Percentiles rank a stretch among this genome's conserved stretches.
phyloP scores from a whole-genome alignment of 1,284 basidiomycete species.

The Inonotus obliquus region DNA sequence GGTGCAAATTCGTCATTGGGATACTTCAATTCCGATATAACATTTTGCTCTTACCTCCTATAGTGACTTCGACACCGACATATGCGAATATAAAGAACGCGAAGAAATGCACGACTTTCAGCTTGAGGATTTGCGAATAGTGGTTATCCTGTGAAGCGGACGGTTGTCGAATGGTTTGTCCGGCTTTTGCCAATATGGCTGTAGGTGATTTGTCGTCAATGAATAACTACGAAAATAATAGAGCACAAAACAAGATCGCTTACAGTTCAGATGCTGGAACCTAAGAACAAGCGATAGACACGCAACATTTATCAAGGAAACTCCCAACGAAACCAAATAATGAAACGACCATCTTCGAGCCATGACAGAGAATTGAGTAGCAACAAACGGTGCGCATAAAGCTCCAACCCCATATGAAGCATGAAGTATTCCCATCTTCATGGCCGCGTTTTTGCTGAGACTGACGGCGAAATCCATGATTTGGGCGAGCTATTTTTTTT shows the following conservation, averaged over 20 bases:
- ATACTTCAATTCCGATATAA: background rate
- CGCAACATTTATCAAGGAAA: conserved; percentile 44
- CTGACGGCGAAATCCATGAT: conserved; percentile 51
- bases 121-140: conserved; percentile 35
- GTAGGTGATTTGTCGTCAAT: background rate
- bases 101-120: conserved; percentile 37
- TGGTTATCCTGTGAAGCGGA: conserved; percentile 26
- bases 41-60: conserved; percentile 33
- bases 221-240: background rate
- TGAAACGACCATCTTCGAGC: conserved; percentile 53
- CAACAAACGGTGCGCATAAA: conserved; percentile 51
- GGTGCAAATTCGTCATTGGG: background rate
- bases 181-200: conserved; percentile 2
- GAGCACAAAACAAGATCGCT: background rate
- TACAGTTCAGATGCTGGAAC: conserved; percentile 52
- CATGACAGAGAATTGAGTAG: conserved; percentile 56
- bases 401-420: conserved; percentile 55
- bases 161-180: background rate
- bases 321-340: conserved; percentile 54
- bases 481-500: conserved; percentile 43
- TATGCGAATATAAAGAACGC: conserved; percentile 43
- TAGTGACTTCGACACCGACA: conserved; percentile 44
- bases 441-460: conserved; percentile 35
- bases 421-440: conserved; percentile 52
- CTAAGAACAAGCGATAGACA: conserved; percentile 47